phyloP scores from a whole-genome alignment of 352 stramenopile genomes.

The Phytophthora hybrid region DNA sequence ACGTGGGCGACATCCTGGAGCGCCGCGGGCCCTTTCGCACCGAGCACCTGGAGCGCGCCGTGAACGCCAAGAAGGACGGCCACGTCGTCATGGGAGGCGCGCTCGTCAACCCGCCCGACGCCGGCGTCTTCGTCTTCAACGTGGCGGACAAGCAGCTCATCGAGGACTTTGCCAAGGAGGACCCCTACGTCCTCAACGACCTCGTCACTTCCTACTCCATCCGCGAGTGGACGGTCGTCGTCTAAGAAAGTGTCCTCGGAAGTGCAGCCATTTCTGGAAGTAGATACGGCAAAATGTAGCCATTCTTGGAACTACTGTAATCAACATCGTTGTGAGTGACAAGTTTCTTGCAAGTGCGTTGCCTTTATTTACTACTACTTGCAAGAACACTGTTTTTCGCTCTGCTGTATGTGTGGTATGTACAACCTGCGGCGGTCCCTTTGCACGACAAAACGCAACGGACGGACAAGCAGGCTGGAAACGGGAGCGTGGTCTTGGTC shows the following conservation, averaged over 20 bases:
- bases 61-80: slow-evolving; percentile 59
- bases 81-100: slow-evolving; percentile 79
- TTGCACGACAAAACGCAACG: slow-evolving; percentile 23
- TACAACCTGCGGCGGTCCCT: slow-evolving; percentile 27
- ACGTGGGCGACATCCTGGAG: slow-evolving; percentile 79
- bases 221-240: slow-evolving; percentile 77
- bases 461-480: slow-evolving; percentile 1
- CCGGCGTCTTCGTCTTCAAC: slow-evolving; percentile 72
- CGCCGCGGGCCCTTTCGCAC: slow-evolving; percentile 73
- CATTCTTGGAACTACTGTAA: background rate
- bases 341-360: slow-evolving; percentile 8
- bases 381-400: background rate
- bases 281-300: too few species aligned
- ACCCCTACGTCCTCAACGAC: slow-evolving; percentile 81
- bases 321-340: slow-evolving; percentile 3
- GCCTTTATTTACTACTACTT: slow-evolving; percentile 31
- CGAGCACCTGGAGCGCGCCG: slow-evolving; percentile 65
- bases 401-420: slow-evolving; percentile 18
- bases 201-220: slow-evolving; percentile 75
- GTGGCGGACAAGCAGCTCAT: slow-evolving; percentile 62
- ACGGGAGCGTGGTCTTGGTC: slow-evolving; percentile 4
- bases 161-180: slow-evolving; percentile 69
- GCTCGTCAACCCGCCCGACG: slow-evolving; percentile 69
- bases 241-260: slow-evolving; percentile 45
- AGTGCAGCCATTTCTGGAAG: background rate